These are phyloP conservation scores for Ascomycota sp. DNA, from an alignment of 2,329 filamentous ascomycete species.

Conservation along the genomic window DNA sequence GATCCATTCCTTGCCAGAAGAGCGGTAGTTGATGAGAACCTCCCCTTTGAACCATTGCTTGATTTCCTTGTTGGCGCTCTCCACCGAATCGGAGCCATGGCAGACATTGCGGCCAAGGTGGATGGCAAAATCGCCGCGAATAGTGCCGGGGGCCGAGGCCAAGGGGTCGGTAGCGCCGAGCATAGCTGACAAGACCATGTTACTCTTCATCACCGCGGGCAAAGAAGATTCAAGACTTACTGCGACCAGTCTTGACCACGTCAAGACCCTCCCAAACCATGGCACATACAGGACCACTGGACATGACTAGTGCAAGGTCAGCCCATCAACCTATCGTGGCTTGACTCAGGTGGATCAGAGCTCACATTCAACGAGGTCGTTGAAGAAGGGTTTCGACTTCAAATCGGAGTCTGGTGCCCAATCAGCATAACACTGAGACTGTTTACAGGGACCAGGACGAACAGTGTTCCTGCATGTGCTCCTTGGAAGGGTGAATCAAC, in stretches of 20 bases:
- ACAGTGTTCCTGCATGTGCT: conserved; percentile 96
- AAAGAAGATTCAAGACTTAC: conserved; percentile 26
- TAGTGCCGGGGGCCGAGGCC: conserved; percentile 86
- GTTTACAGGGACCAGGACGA: conserved; percentile 10
- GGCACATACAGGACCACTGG: conserved; percentile 87
- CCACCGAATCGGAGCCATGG: conserved; percentile 97
- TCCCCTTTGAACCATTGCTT: conserved; percentile 89
- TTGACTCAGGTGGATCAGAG: background rate
- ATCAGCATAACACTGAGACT: conserved; percentile 2
- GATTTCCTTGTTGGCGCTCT: conserved; percentile 99
- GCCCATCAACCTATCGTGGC: background rate
- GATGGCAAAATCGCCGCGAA: conserved; percentile 84
- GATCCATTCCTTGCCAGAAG: conserved; percentile 69
- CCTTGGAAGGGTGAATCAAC: conserved; percentile 72
- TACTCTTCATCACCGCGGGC: background rate
- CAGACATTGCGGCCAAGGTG: conserved; percentile 86
- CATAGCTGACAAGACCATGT: conserved; percentile 33
- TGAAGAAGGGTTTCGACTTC: conserved; percentile 69
- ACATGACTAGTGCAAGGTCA: conserved; percentile 51
- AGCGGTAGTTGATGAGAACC: conserved; percentile 69
- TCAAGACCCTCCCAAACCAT: conserved; percentile 99
- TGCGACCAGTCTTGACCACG: conserved; percentile 93
- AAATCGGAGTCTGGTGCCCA: conserved; percentile 55
- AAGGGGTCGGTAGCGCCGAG: conserved; percentile 98
- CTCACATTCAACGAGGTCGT: conserved; percentile 77